These are phyloP conservation scores for Suillus placidus DNA, from an alignment of 768 basidiomycete genomes.

Conservation along the genomic window DNA sequence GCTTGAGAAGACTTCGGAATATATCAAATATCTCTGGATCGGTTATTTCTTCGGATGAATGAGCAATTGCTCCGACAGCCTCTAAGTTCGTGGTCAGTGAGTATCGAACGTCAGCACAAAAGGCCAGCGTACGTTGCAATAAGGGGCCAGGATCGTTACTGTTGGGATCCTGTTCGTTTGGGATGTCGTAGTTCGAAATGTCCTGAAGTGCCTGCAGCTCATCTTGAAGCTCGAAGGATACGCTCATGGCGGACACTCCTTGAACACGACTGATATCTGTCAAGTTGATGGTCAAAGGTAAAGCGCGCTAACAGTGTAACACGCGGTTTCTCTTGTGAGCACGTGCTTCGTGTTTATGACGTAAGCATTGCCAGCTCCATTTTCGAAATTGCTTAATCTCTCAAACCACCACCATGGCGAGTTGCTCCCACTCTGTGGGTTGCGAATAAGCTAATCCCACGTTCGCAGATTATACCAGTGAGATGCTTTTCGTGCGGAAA, in stretches of 20 bases:
- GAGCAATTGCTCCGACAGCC: slow-evolving; percentile 81
- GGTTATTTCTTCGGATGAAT: slow-evolving; percentile 70
- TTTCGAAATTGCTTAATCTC: neutral
- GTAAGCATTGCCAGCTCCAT: slow-evolving; percentile 6
- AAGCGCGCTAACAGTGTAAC: slow-evolving; percentile 19
- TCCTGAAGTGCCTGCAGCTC: slow-evolving; percentile 71
- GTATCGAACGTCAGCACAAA: neutral
- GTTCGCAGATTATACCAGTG: slow-evolving; percentile 85
- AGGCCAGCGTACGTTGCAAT: slow-evolving; percentile 54
- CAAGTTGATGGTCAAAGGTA: slow-evolving; percentile 7
- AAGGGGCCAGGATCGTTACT: slow-evolving; percentile 56
- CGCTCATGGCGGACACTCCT: slow-evolving; percentile 34
- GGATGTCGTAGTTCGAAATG: slow-evolving; percentile 61
- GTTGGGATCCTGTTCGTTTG: slow-evolving; percentile 65
- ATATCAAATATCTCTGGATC: slow-evolving; percentile 77
- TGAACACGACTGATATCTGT: slow-evolving; percentile 8
- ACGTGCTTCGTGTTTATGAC: slow-evolving; percentile 31
- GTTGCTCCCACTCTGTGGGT: neutral
- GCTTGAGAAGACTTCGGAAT: slow-evolving; percentile 81
- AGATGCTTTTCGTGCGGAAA: slow-evolving; percentile 97
- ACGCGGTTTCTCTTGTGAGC: slow-evolving; percentile 15
- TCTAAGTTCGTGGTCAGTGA: slow-evolving; percentile 41
- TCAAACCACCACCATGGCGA: slow-evolving; percentile 29
- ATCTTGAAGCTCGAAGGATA: slow-evolving; percentile 75
- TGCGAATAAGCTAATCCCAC: neutral